Evolutionary conservation across 257 asterid genomes (phyloP).

Genomic region (Penstemon eatonii): DNA sequence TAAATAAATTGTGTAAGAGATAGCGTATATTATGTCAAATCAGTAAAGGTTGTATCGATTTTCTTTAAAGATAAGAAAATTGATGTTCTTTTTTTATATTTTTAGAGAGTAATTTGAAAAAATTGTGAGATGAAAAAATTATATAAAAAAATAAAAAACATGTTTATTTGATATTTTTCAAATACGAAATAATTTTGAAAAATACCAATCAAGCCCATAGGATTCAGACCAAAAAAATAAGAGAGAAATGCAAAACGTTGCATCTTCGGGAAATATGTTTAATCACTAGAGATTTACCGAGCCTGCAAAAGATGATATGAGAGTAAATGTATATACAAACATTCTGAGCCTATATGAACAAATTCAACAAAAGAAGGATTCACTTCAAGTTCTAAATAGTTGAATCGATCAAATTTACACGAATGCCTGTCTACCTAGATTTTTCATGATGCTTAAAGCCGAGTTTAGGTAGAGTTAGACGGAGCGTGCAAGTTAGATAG

Average conservation of each 20-base stretch:
- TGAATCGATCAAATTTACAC: slow-evolving; percentile 18
- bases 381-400: slow-evolving; percentile 17
- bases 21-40: too few species aligned
- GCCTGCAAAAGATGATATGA: slow-evolving; percentile 26
- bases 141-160: too few species aligned
- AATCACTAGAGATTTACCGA: slow-evolving; percentile 11
- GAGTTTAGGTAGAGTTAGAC: slow-evolving; percentile 31
- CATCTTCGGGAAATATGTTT: slow-evolving; percentile 11
- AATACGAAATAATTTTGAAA: too few species aligned
- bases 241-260: slow-evolving; percentile 1
- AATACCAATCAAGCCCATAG: too few species aligned
- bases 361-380: slow-evolving; percentile 20
- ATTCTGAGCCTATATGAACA: slow-evolving; percentile 25
- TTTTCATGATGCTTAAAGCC: neutral
- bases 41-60: too few species aligned
- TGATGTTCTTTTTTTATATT: too few species aligned
- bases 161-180: too few species aligned
- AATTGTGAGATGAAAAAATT: too few species aligned
- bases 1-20: too few species aligned
- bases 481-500: slow-evolving; percentile 26
- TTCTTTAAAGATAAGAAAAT: too few species aligned
- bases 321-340: slow-evolving; percentile 24
- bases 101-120: too few species aligned
- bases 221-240: neutral
- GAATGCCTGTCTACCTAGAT: slow-evolving; percentile 5